Evolutionary conservation across 2,329 filamentous ascomycete genomes (phyloP).

Genomic region (Harringtonia lauricola): DNA sequence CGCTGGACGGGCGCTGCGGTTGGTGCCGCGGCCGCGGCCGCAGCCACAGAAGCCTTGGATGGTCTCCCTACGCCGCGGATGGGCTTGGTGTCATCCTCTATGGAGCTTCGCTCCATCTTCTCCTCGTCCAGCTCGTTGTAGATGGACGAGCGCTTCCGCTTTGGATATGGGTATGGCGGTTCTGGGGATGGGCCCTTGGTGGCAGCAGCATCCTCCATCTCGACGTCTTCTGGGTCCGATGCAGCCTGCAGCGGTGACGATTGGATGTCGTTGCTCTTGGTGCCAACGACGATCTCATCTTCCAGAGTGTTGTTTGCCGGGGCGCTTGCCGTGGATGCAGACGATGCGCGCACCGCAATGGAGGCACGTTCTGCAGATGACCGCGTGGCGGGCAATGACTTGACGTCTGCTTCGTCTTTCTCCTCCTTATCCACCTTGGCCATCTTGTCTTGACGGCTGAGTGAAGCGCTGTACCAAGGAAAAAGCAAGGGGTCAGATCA

Average conservation of each 20-base stretch:
- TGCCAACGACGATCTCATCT: constrained; percentile 43
- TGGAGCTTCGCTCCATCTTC: constrained; percentile 27
- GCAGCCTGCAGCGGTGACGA: constrained; percentile 20
- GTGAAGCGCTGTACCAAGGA: not conserved
- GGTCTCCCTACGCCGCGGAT: not conserved
- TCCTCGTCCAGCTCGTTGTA: constrained; percentile 39
- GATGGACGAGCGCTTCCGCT: constrained; percentile 42
- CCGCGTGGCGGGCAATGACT: constrained; percentile 23
- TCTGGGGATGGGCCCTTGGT: constrained; percentile 22
- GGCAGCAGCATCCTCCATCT: constrained; percentile 31
- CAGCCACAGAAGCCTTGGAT: too few species aligned
- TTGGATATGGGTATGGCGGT: constrained; percentile 37
- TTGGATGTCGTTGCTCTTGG: constrained; percentile 27
- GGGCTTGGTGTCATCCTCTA: constrained; percentile 20
- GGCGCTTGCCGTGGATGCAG: constrained; percentile 20
- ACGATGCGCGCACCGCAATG: constrained; percentile 15
- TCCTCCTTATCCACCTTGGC: constrained; percentile 1
- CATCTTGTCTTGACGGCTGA: constrained; percentile 3
- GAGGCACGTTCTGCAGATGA: constrained; percentile 19
- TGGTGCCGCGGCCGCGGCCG: not conserved
- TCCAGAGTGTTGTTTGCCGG: constrained; percentile 28
- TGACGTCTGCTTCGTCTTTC: constrained; percentile 3
- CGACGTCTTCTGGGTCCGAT: constrained; percentile 30
- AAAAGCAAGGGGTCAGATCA: constrained; percentile 1
- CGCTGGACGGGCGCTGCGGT: constrained; percentile 19